phyloP scores from a whole-genome alignment of 768 basidiomycete genomes.

The Auricularia sp. region DNA sequence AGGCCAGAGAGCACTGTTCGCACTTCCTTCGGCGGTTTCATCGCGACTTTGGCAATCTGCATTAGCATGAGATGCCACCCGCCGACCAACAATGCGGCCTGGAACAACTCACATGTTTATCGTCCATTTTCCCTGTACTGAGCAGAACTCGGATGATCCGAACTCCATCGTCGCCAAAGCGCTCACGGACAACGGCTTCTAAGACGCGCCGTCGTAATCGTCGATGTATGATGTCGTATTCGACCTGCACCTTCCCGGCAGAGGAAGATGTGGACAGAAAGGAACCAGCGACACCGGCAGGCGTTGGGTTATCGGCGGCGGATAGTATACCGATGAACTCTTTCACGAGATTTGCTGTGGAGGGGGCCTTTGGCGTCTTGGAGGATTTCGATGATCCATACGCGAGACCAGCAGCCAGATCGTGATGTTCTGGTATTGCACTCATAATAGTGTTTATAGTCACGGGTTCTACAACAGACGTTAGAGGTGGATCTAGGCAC shows the following conservation, averaged over 20 bases:
- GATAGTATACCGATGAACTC: conserved; percentile 77
- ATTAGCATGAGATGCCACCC: conserved; percentile 4
- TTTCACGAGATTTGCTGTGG: conserved; percentile 53
- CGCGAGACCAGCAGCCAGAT: conserved; percentile 54
- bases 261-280: conserved; percentile 50
- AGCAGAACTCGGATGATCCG: conserved; percentile 71
- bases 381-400: conserved; percentile 32
- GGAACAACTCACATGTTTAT: conserved; percentile 63
- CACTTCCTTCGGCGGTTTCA: conserved; percentile 86
- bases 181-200: conserved; percentile 71
- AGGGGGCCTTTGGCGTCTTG: conserved; percentile 32
- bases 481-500: not conserved
- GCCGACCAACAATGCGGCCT: not conserved
- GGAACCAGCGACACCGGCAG: conserved; percentile 54
- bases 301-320: conserved; percentile 72
- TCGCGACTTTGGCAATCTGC: conserved; percentile 85
- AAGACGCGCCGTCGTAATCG: conserved; percentile 61
- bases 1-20: conserved; percentile 72
- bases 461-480: conserved; percentile 41
- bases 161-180: conserved; percentile 74
- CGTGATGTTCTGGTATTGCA: conserved; percentile 52
- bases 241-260: conserved; percentile 54
- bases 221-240: conserved; percentile 63
- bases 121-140: conserved; percentile 84
- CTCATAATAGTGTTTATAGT: conserved; percentile 55